phyloP scores from a whole-genome alignment of 2,329 filamentous ascomycete genomes.

The Hirsutella rhossiliensis region DNA sequence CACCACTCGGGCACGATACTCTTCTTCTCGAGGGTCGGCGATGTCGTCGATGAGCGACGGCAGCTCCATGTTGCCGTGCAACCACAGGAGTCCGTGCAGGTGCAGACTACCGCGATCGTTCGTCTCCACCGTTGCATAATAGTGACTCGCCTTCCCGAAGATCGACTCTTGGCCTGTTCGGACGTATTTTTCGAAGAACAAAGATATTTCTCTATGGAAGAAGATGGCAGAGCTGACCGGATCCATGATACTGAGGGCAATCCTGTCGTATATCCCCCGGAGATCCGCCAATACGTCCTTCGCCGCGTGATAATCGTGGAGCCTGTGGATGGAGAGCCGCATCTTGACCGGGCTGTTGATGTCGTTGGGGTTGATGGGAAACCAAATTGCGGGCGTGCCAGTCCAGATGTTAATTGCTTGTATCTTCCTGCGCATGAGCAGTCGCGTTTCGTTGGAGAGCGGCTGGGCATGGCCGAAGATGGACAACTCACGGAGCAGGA shows the following conservation, averaged over 20 bases:
- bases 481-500: too few species aligned
- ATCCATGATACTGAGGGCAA: conserved; percentile 2
- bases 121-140: too few species aligned
- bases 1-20: too few species aligned
- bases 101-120: too few species aligned
- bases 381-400: conserved; percentile 4
- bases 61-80: too few species aligned
- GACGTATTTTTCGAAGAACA: conserved; percentile 3
- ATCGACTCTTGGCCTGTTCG: conserved; percentile 1
- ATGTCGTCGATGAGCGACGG: too few species aligned
- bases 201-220: conserved; percentile 2
- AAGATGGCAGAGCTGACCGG: conserved; percentile 3
- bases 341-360: conserved; percentile 6
- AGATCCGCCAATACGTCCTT: not conserved
- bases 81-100: too few species aligned
- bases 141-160: conserved; percentile 24
- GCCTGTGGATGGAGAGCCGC: conserved; percentile 3
- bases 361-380: too few species aligned
- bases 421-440: too few species aligned
- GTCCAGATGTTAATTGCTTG: conserved; percentile 1
- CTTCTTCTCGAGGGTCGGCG: too few species aligned
- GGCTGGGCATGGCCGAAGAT: too few species aligned
- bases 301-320: conserved; percentile 1
- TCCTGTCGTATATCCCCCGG: not conserved
- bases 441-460: too few species aligned